Conservation (phyloP, 306 rosid species). For the Quercus dentata region DNA sequence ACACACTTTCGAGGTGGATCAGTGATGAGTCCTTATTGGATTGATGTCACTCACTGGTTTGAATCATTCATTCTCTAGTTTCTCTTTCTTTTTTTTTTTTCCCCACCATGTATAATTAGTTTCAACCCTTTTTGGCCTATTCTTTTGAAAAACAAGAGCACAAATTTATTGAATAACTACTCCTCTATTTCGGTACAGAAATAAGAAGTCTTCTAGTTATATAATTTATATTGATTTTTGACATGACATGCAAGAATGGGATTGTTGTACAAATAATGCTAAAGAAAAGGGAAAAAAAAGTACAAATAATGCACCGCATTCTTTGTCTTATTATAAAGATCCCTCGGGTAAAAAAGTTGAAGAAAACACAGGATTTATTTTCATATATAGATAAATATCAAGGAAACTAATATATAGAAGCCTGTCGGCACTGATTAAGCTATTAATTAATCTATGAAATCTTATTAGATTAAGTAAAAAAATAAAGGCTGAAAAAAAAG, state of each 20-base stretch:
- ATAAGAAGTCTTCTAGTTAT: not conserved
- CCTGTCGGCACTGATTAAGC: not conserved
- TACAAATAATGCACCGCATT: not conserved
- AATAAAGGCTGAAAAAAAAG: not conserved
- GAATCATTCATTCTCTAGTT: not conserved
- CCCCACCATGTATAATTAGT: not conserved
- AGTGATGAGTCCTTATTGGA: not conserved
- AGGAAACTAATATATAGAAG: not conserved
- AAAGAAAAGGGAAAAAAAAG: not conserved
- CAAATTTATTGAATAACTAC: no score
- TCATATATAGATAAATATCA: not conserved
- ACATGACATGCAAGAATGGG: not conserved
- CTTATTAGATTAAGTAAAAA: no score
- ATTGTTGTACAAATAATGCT: not conserved
- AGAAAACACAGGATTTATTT: not conserved
- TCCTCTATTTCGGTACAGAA: not conserved
- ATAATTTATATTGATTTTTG: no score
- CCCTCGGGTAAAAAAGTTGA: not conserved
- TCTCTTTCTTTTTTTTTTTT: not conserved
- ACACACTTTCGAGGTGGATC: slow-evolving; percentile 18
- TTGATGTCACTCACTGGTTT: slow-evolving; percentile 1
- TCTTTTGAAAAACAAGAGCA: no score
- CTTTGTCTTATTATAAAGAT: not conserved
- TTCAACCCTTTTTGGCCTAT: not conserved
- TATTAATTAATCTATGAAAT: not conserved